Evolutionary conservation across 78 protist species (phyloP).

Genomic region (Dictyostelium firmibasis): DNA sequence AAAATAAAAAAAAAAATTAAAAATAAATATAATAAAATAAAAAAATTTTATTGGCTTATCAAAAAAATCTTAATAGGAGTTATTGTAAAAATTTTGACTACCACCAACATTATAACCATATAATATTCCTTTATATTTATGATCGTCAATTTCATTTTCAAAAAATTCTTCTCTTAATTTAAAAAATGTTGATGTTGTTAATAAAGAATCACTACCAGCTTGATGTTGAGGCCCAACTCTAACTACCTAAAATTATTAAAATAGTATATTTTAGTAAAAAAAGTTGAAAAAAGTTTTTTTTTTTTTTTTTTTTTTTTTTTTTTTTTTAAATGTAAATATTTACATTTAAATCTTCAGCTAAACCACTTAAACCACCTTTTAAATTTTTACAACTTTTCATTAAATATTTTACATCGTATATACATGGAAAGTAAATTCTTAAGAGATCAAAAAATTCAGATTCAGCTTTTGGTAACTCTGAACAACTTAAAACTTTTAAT

Average conservation of each 20-base stretch:
- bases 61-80: too few relatives aligned
- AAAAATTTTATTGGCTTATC: too few relatives aligned
- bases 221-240: slow-evolving; percentile 98
- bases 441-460: slow-evolving; percentile 90
- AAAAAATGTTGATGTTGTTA: slow-evolving; percentile 94
- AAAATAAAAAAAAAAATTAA: too few relatives aligned
- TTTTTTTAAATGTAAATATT: not conserved
- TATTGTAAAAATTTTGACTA: not conserved
- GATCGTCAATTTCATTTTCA: slow-evolving; percentile 91
- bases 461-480: slow-evolving; percentile 92
- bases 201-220: slow-evolving; percentile 96
- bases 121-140: slow-evolving; percentile 82
- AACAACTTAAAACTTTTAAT: slow-evolving; percentile 87
- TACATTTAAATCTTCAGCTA: slow-evolving; percentile 96
- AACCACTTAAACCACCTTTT: slow-evolving; percentile 96
- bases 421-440: slow-evolving; percentile 89
- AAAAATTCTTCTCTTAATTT: slow-evolving; percentile 90
- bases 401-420: slow-evolving; percentile 97
- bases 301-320: not conserved
- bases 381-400: slow-evolving; percentile 85
- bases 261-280: too few relatives aligned
- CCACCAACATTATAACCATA: slow-evolving; percentile 82
- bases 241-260: too few relatives aligned
- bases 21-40: too few relatives aligned
- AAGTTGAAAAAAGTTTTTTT: too few relatives aligned